phyloP scores from a whole-genome alignment of 768 basidiomycete species.

The Mrakia blollopis region DNA sequence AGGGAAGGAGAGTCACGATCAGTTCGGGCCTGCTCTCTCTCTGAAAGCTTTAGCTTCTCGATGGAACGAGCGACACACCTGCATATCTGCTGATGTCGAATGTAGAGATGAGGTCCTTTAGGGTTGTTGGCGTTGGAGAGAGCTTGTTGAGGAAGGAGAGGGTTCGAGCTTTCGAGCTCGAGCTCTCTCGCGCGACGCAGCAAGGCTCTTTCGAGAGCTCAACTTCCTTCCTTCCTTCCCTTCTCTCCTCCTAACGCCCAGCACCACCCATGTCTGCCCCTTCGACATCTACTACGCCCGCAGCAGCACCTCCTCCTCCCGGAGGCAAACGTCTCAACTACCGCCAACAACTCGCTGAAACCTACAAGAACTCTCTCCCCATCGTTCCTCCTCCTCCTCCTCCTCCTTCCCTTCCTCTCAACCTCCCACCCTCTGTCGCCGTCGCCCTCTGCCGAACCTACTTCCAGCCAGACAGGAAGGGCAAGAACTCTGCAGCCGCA shows the following conservation, averaged over 20 bases:
- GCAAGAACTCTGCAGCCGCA: background rate
- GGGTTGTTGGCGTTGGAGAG: background rate
- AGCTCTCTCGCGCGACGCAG: too few species aligned
- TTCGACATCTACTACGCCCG: background rate
- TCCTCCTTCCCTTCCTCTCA: background rate
- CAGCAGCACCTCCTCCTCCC: background rate
- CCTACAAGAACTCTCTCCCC: slow-evolving; percentile 21
- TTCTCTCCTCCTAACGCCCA: background rate
- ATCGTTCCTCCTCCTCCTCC: slow-evolving; percentile 18
- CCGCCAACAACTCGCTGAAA: slow-evolving; percentile 2
- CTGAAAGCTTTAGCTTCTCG: too few species aligned
- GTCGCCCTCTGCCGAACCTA: background rate
- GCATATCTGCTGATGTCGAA: background rate
- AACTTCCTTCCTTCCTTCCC: background rate
- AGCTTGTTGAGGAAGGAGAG: background rate
- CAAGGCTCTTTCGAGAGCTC: slow-evolving; percentile 3
- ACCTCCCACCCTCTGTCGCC: background rate
- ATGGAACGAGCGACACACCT: background rate
- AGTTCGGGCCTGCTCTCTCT: background rate
- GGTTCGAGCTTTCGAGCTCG: background rate
- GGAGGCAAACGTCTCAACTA: slow-evolving; percentile 1
- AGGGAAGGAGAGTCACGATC: background rate
- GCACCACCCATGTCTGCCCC: background rate
- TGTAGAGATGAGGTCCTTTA: background rate
- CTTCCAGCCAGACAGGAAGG: background rate